Evolutionary conservation across 106 monocot genomes (phyloP).

Genomic region (Phalaenopsis aphrodite): DNA sequence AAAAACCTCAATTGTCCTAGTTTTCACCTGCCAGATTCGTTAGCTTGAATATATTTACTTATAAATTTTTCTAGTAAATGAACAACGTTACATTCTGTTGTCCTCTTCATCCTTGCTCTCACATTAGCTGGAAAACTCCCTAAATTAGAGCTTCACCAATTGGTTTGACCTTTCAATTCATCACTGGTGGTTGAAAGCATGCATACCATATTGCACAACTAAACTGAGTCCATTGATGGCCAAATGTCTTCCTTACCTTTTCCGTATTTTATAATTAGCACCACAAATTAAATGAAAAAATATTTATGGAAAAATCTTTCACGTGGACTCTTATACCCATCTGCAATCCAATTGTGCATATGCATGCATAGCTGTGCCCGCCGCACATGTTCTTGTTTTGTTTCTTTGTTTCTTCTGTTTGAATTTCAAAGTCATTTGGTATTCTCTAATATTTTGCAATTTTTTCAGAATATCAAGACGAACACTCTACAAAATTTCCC

Average conservation of each 20-base stretch:
- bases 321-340: too few species aligned
- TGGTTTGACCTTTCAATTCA: not conserved
- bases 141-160: not conserved
- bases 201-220: too few species aligned
- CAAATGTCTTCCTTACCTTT: too few species aligned
- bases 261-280: too few species aligned
- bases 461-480: conserved; percentile 30
- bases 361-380: too few species aligned
- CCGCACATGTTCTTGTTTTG: not conserved
- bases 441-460: not conserved
- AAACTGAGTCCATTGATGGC: too few species aligned
- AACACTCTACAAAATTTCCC: conserved; percentile 46
- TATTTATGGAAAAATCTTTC: too few species aligned
- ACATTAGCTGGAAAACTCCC: not conserved
- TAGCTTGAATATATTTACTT: not conserved
- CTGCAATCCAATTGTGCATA: too few species aligned
- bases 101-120: not conserved
- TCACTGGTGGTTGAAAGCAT: not conserved
- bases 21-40: not conserved
- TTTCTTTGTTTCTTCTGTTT: conserved; percentile 2
- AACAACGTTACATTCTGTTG: not conserved
- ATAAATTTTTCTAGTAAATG: not conserved
- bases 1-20: not conserved
- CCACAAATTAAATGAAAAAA: too few species aligned
- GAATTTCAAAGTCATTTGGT: not conserved